Base-by-base conservation (phyloP, 2,329 filamentous ascomycete species). In the Paramyrothecium roridum region DNA sequence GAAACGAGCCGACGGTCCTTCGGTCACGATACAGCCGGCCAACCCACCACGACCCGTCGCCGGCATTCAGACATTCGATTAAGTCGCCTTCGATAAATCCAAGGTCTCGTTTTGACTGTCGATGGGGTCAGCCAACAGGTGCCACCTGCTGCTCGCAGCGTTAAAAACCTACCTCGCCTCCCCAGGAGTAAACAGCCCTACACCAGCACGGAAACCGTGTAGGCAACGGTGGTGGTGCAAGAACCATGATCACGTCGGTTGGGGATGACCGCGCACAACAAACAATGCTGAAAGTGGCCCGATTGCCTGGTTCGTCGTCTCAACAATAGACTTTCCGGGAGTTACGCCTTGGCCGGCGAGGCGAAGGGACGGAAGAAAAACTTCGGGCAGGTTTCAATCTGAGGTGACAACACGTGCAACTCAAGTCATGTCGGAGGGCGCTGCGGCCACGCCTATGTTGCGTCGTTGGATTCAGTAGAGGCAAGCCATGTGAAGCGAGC, bases 11-110 rank as follows among this genome's bases (percentile, higher is more conserved):
- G 65, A 97, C 88, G 66, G 93, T 92, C 67, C 93, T 86, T 71
- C 90, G 88, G 74, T 99, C 95, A 64, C 95, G 86, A 68, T 88
- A 90, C 68, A 99, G 76, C 60, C 93, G 86, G 50, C 95, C 95
- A 75, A 93, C 96, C 95, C 95, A 99, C 95, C 95, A 99, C 49
- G 91, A 93, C 52, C 95, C 95, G 75, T 99, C 95, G 60, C 95
- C 95, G 20, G 95, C 95, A 71, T 99, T 99, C 53, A 99, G 81
- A 68, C 93, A 97, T 83, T 99, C 95, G 71, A 99, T 99, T 62
- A 99, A 76, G 74, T 99, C 95, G 60, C 95, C 95, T 73, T 99
- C 95, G 63, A 99, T 89, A 73, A 99, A 99, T 17, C 95, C 95
- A 56, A 99, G 82, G 70, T 99, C 95, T 71, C 89, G 87, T 78